phyloP scores from a whole-genome alignment of 129 eudicot species.

The Flaveria ramosissima region DNA sequence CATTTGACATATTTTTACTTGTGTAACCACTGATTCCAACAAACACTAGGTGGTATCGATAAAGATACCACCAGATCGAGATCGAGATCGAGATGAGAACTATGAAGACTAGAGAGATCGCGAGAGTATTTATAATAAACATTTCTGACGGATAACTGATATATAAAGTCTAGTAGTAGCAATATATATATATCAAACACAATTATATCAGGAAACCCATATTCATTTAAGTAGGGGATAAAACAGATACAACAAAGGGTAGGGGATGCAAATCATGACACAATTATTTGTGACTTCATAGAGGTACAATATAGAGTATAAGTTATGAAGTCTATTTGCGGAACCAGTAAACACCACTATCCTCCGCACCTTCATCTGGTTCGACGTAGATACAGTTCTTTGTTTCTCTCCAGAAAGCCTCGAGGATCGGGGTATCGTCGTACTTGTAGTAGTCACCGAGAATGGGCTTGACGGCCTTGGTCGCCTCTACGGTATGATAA shows the following conservation, averaged over 20 bases:
- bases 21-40: too few species aligned
- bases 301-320: neutral
- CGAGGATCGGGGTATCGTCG: neutral
- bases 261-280: neutral
- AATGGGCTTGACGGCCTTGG: constrained; percentile 14
- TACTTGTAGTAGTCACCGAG: constrained; percentile 16
- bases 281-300: neutral
- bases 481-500: constrained; percentile 10
- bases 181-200: too few species aligned
- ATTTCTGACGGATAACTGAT: too few species aligned
- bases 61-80: too few species aligned
- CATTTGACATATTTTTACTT: too few species aligned
- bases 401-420: constrained; percentile 15
- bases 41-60: too few species aligned
- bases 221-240: neutral
- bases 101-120: too few species aligned
- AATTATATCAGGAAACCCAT: neutral
- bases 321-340: neutral
- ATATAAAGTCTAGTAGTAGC: too few species aligned
- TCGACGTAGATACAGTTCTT: constrained; percentile 1
- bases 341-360: constrained; percentile 21
- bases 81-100: too few species aligned
- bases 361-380: constrained; percentile 18
- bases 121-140: too few species aligned
- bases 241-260: neutral